Conservation (phyloP, 2,329 filamentous ascomycete species). For the Pseudocercospora cruenta region DNA sequence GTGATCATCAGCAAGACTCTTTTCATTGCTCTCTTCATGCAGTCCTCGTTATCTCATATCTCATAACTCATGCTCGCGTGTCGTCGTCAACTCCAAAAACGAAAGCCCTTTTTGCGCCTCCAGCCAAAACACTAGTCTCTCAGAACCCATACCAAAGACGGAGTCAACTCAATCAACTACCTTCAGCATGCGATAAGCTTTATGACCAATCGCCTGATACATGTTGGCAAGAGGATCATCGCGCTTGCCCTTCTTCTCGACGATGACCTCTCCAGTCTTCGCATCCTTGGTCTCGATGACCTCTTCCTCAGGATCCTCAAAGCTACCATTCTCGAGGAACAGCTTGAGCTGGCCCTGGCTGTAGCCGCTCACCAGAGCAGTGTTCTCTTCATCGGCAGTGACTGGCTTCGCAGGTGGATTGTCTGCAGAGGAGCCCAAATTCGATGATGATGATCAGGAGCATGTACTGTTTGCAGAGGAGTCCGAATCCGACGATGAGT, state of each 20-base stretch:
- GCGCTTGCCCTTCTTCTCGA: constrained; percentile 34
- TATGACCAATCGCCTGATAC: constrained; percentile 57
- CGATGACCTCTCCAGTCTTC: constrained; percentile 31
- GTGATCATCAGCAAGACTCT: no score
- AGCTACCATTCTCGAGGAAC: constrained; percentile 56
- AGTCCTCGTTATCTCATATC: not conserved
- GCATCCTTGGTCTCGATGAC: constrained; percentile 37
- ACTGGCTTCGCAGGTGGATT: constrained; percentile 53
- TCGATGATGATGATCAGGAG: no score
- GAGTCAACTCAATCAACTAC: constrained; percentile 55
- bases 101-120: not conserved
- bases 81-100: not conserved
- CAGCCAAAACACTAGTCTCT: not conserved
- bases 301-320: constrained; percentile 45
- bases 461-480: no score
- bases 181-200: constrained; percentile 59
- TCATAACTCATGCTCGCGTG: not conserved
- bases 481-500: constrained; percentile 9
- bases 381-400: constrained; percentile 49
- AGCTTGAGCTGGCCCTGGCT: constrained; percentile 62
- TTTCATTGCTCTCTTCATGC: no score
- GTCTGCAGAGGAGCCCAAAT: not conserved
- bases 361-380: constrained; percentile 59
- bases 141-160: not conserved
- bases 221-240: constrained; percentile 52